Conservation (phyloP, 129 eudicot species). For the carrot (Daucus carota) region DNA sequence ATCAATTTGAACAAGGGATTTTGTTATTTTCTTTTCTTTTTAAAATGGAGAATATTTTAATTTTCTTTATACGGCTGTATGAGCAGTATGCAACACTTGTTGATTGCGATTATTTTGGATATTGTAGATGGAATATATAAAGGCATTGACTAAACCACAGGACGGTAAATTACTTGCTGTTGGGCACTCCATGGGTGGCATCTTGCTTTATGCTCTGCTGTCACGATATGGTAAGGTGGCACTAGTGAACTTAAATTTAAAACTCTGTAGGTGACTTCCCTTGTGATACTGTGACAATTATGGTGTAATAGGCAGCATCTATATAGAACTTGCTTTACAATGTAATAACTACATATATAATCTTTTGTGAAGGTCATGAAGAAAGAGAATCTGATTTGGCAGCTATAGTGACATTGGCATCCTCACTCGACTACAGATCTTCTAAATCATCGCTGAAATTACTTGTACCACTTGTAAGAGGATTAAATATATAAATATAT, state of each 20-base stretch:
- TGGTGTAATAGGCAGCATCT: not conserved
- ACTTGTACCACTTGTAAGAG: conserved; percentile 83
- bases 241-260: not conserved
- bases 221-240: conserved; percentile 61
- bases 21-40: not conserved
- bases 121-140: conserved; percentile 75
- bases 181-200: conserved; percentile 99
- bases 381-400: conserved; percentile 69
- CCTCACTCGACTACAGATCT: conserved; percentile 82
- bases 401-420: conserved; percentile 84
- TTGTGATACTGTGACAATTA: not conserved
- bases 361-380: conserved; percentile 47
- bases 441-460: conserved; percentile 79
- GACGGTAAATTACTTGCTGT: conserved; percentile 80
- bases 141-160: conserved; percentile 54
- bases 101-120: not conserved
- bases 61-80: not conserved
- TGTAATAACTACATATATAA: not conserved
- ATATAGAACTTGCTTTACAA: not conserved
- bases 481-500: not conserved
- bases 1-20: not conserved
- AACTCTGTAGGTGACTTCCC: not conserved
- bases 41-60: no score
- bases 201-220: conserved; percentile 75
- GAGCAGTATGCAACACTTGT: not conserved